Base-by-base conservation (phyloP, 2,329 filamentous ascomycete species). In the Nothomitra cinnamomea region DNA sequence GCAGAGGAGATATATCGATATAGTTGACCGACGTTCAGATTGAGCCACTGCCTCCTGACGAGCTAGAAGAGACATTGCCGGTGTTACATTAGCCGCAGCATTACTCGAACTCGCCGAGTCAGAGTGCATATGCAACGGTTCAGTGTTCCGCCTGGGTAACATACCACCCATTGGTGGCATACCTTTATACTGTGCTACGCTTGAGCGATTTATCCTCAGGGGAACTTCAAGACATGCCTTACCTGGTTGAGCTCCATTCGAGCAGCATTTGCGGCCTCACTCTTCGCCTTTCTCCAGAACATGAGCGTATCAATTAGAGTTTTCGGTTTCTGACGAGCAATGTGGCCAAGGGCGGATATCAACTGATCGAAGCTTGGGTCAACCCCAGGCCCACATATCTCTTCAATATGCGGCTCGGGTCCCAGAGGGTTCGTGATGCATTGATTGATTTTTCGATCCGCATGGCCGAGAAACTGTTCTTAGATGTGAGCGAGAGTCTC, bases 231-330 rank as follows among this genome's bases (percentile, higher is more conserved):
- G 22, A 73, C 55, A 38, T 58, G 56, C 54, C 59, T 56, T 53
- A 63, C 61, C 49, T 72, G 69, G 52, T 72, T 70, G 25, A 84
- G 82, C 58, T 83, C 78, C 60, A 79, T 83, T 17, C 53, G 48
- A 21, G 53, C 53, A 35, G 32, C 38, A 28, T 54, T 55, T 25
- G 89, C 88, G 21, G 84, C 81, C 67, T 96, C 90, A 58, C 88
- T 94, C 70, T 96, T 96, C 58, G 80, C 86, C 67, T 95, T 96
- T 54, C 92, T 82, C 92, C 92, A 98, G 32, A 94, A 77, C 87
- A 98, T 98, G 66, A 98, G 88, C 19, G 87, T 89, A 67, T 98
- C 92, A 62, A 98, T 95, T 52, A 98, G 70, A 3, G 88, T 86
- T 65, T 94, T 96, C 3, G 94, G 94, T 64, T 94, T 94, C 59